Evolutionary conservation across 306 rosid genomes (phyloP).

Genomic region (Lathyrus aphaca): DNA sequence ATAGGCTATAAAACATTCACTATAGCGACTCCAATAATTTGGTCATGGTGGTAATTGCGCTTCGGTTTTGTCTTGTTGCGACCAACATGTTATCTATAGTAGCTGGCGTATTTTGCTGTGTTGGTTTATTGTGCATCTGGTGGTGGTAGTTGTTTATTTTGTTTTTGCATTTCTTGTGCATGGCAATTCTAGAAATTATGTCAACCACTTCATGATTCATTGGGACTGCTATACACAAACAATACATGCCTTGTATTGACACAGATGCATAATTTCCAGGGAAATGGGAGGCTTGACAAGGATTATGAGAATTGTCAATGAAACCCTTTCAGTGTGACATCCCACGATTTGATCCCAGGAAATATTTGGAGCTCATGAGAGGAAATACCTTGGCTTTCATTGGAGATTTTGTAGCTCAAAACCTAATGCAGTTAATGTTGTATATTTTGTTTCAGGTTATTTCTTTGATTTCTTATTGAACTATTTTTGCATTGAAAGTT

Average conservation of each 20-base stretch:
- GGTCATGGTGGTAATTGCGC: too few species aligned
- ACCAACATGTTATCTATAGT: too few species aligned
- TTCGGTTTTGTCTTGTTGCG: too few species aligned
- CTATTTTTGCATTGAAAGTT: conserved; percentile 27
- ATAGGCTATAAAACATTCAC: too few species aligned
- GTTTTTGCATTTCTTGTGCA: too few species aligned
- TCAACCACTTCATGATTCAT: conserved; percentile 74
- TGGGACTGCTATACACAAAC: conserved; percentile 86
- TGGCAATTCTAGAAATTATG: too few species aligned
- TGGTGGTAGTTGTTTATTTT: too few species aligned
- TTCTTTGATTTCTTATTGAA: conserved; percentile 28
- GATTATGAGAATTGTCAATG: conserved; percentile 93
- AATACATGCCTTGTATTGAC: conserved; percentile 86
- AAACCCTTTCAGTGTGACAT: conserved; percentile 86
- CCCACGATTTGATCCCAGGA: conserved; percentile 82
- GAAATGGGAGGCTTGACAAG: conserved; percentile 95
- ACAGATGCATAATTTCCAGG: conserved; percentile 98
- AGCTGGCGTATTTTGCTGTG: too few species aligned
- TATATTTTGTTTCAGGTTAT: conserved; percentile 93
- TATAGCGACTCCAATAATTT: too few species aligned
- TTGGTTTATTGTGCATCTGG: too few species aligned
- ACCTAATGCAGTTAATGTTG: conserved; percentile 92
- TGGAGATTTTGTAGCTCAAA: conserved; percentile 95
- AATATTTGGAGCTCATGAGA: conserved; percentile 85
- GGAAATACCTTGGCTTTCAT: conserved; percentile 95